Base-by-base conservation (phyloP, 129 eudicot species). In the Silybum marianum region DNA sequence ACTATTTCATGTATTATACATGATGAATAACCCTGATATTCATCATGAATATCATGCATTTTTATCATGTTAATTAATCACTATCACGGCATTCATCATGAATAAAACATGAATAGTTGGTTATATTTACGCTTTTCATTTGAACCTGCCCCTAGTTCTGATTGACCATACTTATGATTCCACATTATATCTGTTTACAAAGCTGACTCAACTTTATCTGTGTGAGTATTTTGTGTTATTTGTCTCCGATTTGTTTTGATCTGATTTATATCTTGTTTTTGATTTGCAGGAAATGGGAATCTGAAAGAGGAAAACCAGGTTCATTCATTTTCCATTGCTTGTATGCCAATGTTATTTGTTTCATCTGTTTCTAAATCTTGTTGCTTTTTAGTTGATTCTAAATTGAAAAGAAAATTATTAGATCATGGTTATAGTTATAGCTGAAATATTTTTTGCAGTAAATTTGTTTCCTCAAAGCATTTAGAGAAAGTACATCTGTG, bases 211-310 rank as follows among this genome's bases (percentile, higher is more conserved):
- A 40, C 48, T 40, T 40, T 40, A 40, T 40, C 12, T 40, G 48
- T 13, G 9, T 9, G 48, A 40, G 13, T 40, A 40, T 40, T 10
- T 40, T 40, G 13, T 40, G 48, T 40, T 40, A 40, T 40, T 40
- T 58, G 66, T 58, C 63, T 58, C 66, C 8, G 19, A 73, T 42
- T 38, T 4, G 74, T 36, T 71, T 71, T 36, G 74, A 71, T 36
- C 25, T 28, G 21, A 44, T 73, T 8, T 42, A 23, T 12, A 44
- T 44, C 11, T 8, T 68, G 66, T 25, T 72, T 69, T 26, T 77
- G 18, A 81, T 42, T 75, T 86, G 40, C 89, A 90, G 94, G 86
- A 81, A 84, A 83, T 26, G 10, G 73, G 62, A 44, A 75, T 71
- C 51, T 22, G 19, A 30, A 51, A 34, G 69, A 63, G 44, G 44